Evolutionary conservation across 169 alveolate species (phyloP), one percentile per base, ranked within the genome.

Genomic region (Plasmodium inui): DNA sequence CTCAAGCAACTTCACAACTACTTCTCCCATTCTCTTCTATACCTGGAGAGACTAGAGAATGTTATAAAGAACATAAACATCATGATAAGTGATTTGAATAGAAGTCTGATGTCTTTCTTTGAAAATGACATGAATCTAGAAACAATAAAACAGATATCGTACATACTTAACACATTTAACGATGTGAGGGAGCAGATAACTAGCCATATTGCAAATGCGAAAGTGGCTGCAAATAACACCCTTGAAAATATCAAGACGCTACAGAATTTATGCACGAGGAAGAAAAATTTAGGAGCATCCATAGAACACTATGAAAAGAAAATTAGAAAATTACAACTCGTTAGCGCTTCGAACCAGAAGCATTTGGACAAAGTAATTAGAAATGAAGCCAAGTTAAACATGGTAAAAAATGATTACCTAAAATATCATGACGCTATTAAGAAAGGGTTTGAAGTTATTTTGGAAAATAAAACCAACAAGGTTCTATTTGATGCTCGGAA

Each of bases 301-400:
- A 91, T 91, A 70, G 95, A 91, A 32, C 95, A 91, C 57, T 91
- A 91, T 91, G 95, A 91, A 91, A 91, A 91, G 67, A 91, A 91
- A 71, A 91, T 91, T 41, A 80, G 67, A 50, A 91, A 91, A 39
- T 70, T 91, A 71, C 95, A 91, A 41, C 14, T 44, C 8, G 92
- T 72, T 30, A 67, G 79, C 26, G 4, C 91, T 0, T 55, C 95
- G 19, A 81, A 70, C 37, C 95, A 91, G 74, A 91, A 91, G 9
- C 95, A 91, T 72, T 82, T 91, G 39, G 95, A 91, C 71, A 91
- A 82, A 32, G 53, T 91, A 22, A 81, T 91, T 46, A 91, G 95
- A 71, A 91, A 91, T 70, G 92, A 91, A 14, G 46, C 80, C 34
- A 91, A 91, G 74, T 82, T 91, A 32, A 91, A 91, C 55, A 72